Evolutionary conservation across 192 early-diverging fungal species (phyloP).

Genomic region (Entomortierella parvispora): DNA sequence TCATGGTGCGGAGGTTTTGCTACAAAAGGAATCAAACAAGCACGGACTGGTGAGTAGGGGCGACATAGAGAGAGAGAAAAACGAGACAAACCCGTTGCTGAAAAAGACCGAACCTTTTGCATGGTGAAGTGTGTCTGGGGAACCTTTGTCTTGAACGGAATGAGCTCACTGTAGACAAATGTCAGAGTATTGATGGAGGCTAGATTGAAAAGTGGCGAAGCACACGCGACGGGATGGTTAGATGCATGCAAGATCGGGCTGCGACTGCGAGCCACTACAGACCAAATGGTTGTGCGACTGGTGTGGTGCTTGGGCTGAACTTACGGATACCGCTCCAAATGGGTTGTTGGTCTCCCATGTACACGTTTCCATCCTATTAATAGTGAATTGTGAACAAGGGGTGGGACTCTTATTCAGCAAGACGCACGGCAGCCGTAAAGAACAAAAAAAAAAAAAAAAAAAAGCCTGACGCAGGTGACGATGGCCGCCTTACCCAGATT

Average conservation of each 20-base stretch:
- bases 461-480: background rate
- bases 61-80: background rate
- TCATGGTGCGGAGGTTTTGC: conserved; percentile 36
- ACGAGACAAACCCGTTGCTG: background rate
- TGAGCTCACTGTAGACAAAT: conserved; percentile 38
- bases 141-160: background rate
- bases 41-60: background rate
- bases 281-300: too few species aligned
- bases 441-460: background rate
- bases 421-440: background rate
- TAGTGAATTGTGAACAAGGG: background rate
- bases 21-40: background rate
- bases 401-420: too few species aligned
- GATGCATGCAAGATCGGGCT: too few species aligned
- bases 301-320: too few species aligned
- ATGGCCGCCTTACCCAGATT: conserved; percentile 20
- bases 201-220: background rate
- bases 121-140: conserved; percentile 25
- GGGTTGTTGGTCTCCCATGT: conserved; percentile 7
- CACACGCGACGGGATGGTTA: too few species aligned
- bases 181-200: conserved; percentile 44
- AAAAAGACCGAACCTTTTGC: conserved; percentile 22
- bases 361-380: conserved; percentile 13
- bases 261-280: too few species aligned
- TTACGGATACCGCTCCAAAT: conserved; percentile 28